phyloP scores from a whole-genome alignment of 1,284 basidiomycete species.

The Fomitiporia mediterranea region DNA sequence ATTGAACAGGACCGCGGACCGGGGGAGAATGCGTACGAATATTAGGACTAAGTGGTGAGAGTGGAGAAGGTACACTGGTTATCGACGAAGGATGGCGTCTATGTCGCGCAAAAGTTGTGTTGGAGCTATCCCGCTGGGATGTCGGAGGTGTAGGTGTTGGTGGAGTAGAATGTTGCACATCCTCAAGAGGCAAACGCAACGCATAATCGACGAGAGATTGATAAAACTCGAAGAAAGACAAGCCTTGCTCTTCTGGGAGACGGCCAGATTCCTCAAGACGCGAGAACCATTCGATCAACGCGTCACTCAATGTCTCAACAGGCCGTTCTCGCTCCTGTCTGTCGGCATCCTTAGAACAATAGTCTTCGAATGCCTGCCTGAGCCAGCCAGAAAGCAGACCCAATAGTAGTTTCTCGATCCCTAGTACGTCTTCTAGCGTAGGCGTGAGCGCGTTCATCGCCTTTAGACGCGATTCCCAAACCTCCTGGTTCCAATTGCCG shows the following conservation, averaged over 20 bases:
- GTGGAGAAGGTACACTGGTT: slow-evolving; percentile 33
- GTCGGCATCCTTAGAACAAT: slow-evolving; percentile 42
- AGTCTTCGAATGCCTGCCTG: slow-evolving; percentile 52
- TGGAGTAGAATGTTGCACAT: slow-evolving; percentile 27
- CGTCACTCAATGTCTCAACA: slow-evolving; percentile 51
- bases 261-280: slow-evolving; percentile 50
- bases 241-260: slow-evolving; percentile 51
- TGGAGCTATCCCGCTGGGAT: slow-evolving; percentile 24
- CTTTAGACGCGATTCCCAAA: slow-evolving; percentile 66
- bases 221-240: slow-evolving; percentile 53
- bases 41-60: slow-evolving; percentile 27
- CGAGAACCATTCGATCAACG: slow-evolving; percentile 48
- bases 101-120: slow-evolving; percentile 37
- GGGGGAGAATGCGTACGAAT: slow-evolving; percentile 27
- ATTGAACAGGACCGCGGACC: slow-evolving; percentile 48
- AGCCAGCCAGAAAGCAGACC: slow-evolving; percentile 59
- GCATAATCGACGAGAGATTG: slow-evolving; percentile 51
- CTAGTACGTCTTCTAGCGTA: slow-evolving; percentile 53
- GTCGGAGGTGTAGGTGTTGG: slow-evolving; percentile 28
- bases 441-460: slow-evolving; percentile 58
- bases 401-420: slow-evolving; percentile 55
- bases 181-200: slow-evolving; percentile 37
- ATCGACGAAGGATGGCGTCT: slow-evolving; percentile 53
- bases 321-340: slow-evolving; percentile 55
- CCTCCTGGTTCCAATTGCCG: slow-evolving; percentile 51